Evolutionary conservation across 345 rosid species (phyloP), one percentile per base, ranked within the genome.

Genomic region (Microcos paniculata): DNA sequence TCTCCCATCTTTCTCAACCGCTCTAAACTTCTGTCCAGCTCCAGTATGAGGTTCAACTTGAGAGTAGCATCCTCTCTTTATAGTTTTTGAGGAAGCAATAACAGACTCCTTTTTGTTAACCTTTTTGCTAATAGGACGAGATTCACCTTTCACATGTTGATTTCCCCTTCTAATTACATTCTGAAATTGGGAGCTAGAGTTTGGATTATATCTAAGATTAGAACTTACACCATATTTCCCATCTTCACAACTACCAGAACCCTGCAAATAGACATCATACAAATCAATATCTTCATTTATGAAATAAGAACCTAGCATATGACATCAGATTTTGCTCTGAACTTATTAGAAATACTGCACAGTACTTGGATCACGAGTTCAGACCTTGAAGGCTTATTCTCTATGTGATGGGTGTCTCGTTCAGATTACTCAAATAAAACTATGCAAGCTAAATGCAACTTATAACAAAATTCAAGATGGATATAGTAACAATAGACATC

Each of bases 11-110:
- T 70, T 73, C 55, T 79, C 76, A 23, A 82, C 74, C 53, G 89
- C 83, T 76, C 83, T 82, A 73, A 61, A 64, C 48, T 80, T 87
- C 78, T 43, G 38, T 1, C 72, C 59, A 79, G 81, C 59, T 70
- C 78, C 71, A 74, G 58, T 74, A 56, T 59, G 43, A 59, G 81
- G 79, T 65, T 75, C 80, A 63, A 76, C 75, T 71, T 78, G 73
- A 62, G 81, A 72, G 58, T 64, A 71, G 59, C 71, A 77, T 55
- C 73, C 76, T 79, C 87, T 90, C 85, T 85, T 88, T 71, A 63
- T 65, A 79, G 62, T 73, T 78, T 72, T 85, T 53, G 72, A 66
- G 59, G 80, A 82, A 81, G 73, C 76, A 49, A 80, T 73, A 79
- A 52, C 72, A 80, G 85, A 85, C 45, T 62, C 80, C 48, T 63